Base-by-base conservation (phyloP, 352 stramenopile species). In the Phytophthora sojae region DNA sequence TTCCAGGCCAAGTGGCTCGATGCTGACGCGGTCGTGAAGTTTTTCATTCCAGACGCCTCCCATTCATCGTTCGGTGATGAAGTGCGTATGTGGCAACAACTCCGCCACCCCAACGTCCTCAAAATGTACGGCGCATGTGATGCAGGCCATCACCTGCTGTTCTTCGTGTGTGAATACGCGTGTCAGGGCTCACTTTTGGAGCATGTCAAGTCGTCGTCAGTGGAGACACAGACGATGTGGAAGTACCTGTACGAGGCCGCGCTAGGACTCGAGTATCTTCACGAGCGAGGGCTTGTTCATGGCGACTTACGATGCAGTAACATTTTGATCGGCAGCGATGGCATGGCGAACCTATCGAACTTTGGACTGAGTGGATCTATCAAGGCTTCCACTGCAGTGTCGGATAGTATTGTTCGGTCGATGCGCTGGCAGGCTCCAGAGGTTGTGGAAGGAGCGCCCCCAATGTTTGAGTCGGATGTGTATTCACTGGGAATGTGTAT, bases 401-500 rank as follows among this genome's bases (percentile, higher is more conserved):
- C 44, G 8, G 14, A 8, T 3, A 4, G 2, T 4, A 9, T 19
- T 19, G 15, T 53, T 49, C 30, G 58, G 1, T 35, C 58, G 3
- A 52, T 62, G 21, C 53, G 50, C 4, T 73, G 69, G 69, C 53
- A 57, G 19, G 55, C 64, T 9, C 64, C 59, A 19, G 69, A 77
- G 29, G 67, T 58, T 55, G 6, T 63, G 25, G 12, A 44, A 51
- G 30, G 57, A 1, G 23, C 21, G 0, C 25, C 15, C 3, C 50
- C 61, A 15, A 64, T 55, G 4, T n/a, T 23, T 35, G 19, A 39
- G 21, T 68, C 69, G 7, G 68, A 75, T 49, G 50, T 75, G 6
- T 75, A 71, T 32, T 71, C 68, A 49, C 35, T 71, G 11, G 61
- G 69, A 29, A 69, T 72, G 69, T 73, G 63, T 37, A 76, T 76